phyloP scores from a whole-genome alignment of 352 stramenopile genomes.

The Pythium aphanidermatum region DNA sequence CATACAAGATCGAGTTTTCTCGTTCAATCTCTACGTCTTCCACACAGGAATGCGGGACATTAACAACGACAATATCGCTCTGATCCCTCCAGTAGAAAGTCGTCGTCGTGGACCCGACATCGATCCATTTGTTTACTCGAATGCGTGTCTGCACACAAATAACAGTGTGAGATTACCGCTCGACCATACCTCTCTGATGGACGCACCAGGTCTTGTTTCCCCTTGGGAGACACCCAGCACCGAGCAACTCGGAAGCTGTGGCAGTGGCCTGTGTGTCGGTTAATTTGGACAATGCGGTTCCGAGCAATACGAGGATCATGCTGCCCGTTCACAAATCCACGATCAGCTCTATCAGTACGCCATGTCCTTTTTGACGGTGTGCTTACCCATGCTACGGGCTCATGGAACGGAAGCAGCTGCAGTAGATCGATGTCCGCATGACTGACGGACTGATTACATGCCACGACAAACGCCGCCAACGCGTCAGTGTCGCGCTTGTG shows the following conservation, averaged over 20 bases:
- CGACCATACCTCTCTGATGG: background rate
- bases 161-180: background rate
- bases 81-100: constrained; percentile 45
- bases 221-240: constrained; percentile 21
- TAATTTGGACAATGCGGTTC: constrained; percentile 22
- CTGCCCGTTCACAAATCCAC: constrained; percentile 3
- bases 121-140: constrained; percentile 43
- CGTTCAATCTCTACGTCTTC: constrained; percentile 32
- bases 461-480: constrained; percentile 15
- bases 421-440: constrained; percentile 23
- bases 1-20: constrained; percentile 22
- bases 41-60: constrained; percentile 44
- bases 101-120: constrained; percentile 35
- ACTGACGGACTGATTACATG: constrained; percentile 15
- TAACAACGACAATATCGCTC: constrained; percentile 39
- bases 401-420: constrained; percentile 25
- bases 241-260: constrained; percentile 18
- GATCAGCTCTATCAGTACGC: background rate
- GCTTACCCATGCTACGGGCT: constrained; percentile 38
- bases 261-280: constrained; percentile 16
- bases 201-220: constrained; percentile 20
- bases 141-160: constrained; percentile 24
- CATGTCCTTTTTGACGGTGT: background rate
- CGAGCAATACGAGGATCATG: constrained; percentile 22
- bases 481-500: constrained; percentile 18